Evolutionary conservation across 768 basidiomycete genomes (phyloP).

Genomic region (Gymnopilus dilepis): DNA sequence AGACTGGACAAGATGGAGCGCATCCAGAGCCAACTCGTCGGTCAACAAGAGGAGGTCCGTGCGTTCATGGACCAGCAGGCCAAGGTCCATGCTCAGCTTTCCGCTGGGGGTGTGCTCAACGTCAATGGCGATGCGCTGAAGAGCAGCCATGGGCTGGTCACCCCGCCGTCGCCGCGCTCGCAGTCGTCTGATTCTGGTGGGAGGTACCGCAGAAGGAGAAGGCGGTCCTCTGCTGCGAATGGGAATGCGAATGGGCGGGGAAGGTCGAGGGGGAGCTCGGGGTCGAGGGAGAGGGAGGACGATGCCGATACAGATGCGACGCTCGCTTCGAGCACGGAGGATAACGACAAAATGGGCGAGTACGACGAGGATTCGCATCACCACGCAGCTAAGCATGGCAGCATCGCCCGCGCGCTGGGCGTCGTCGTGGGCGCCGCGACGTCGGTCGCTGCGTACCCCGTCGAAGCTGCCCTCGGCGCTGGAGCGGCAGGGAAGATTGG

Average conservation of each 20-base stretch:
- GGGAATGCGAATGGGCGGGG: neutral
- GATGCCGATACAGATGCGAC: slow-evolving; percentile 26
- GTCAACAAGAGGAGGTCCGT: slow-evolving; percentile 43
- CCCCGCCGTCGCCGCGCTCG: slow-evolving; percentile 78
- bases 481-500: slow-evolving; percentile 9
- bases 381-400: neutral
- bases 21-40: slow-evolving; percentile 35
- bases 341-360: slow-evolving; percentile 26
- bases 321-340: slow-evolving; percentile 25
- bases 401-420: neutral
- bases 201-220: slow-evolving; percentile 48
- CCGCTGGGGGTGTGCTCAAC: too few relatives aligned
- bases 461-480: slow-evolving; percentile 15
- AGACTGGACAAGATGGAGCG: slow-evolving; percentile 53
- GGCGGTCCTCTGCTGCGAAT: slow-evolving; percentile 32
- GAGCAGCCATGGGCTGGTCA: slow-evolving; percentile 54
- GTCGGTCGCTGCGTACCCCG: slow-evolving; percentile 32
- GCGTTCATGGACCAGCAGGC: slow-evolving; percentile 18
- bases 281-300: slow-evolving; percentile 20
- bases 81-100: neutral
- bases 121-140: neutral
- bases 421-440: slow-evolving; percentile 33
- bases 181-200: slow-evolving; percentile 64
- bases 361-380: neutral
- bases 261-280: slow-evolving; percentile 27